A percentile compares a stretch with the other conserved stretches of the same genome.
phyloP scores from a whole-genome alignment of 225 moss, liverwort and hornwort species.

The Polytrichum formosum region DNA sequence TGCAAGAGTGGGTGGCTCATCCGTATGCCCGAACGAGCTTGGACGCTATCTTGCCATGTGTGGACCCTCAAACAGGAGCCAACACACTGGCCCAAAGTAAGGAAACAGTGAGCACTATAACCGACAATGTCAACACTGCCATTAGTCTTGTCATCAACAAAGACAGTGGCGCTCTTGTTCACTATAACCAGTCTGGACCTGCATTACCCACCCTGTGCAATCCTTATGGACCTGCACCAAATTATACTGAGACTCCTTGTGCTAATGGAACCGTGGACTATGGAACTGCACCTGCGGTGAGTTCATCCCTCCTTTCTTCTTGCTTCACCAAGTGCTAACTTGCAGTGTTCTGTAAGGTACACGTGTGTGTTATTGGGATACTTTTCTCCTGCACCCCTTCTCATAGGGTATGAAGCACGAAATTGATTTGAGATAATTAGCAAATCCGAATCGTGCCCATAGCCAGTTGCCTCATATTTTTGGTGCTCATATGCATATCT shows the following conservation, averaged over 20 bases:
- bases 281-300: conserved; percentile 32
- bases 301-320: neutral
- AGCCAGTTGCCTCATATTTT: too few relatives aligned
- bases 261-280: conserved; percentile 15
- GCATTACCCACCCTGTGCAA: conserved; percentile 42
- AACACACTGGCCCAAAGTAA: conserved; percentile 30
- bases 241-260: conserved; percentile 23
- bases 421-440: too few relatives aligned
- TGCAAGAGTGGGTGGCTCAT: conserved; percentile 53
- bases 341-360: too few relatives aligned
- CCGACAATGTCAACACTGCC: conserved; percentile 8
- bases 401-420: too few relatives aligned
- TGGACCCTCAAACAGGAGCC: conserved; percentile 34
- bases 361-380: too few relatives aligned
- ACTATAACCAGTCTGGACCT: conserved; percentile 58
- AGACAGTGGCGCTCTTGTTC: conserved; percentile 18
- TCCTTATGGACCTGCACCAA: conserved; percentile 43
- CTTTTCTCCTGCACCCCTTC: too few relatives aligned
- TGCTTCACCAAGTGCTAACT: too few relatives aligned
- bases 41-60: conserved; percentile 56
- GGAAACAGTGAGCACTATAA: conserved; percentile 6
- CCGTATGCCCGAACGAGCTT: conserved; percentile 44
- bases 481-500: too few relatives aligned
- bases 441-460: too few relatives aligned
- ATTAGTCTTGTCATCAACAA: conserved; percentile 23